Percentiles rank a stretch among this genome's conserved stretches.
Conservation (phyloP, 1,139 yeast genomes). For the Zygosaccharomyces sapae region DNA sequence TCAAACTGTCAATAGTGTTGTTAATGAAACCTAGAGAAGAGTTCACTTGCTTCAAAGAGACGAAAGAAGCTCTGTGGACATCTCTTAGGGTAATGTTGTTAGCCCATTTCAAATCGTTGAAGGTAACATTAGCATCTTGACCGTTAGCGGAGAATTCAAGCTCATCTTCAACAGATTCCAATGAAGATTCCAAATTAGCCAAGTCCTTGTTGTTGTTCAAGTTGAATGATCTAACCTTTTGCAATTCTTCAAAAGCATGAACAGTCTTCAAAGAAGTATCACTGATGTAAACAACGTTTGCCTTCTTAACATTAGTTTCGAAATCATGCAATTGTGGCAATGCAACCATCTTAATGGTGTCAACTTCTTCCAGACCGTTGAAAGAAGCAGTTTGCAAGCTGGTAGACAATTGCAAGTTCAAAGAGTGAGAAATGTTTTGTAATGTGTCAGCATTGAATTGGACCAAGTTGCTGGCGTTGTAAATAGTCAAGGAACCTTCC, state of each 20-base stretch:
- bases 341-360: slow-evolving; percentile 71
- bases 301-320: slow-evolving; percentile 72
- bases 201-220: slow-evolving; percentile 84
- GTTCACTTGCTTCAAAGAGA: slow-evolving; percentile 65
- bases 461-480: slow-evolving; percentile 59
- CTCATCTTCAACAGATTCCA: slow-evolving; percentile 67
- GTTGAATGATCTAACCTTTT: slow-evolving; percentile 67
- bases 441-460: slow-evolving; percentile 74
- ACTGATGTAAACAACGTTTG: slow-evolving; percentile 68
- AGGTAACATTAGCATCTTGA: slow-evolving; percentile 60
- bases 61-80: slow-evolving; percentile 66
- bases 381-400: slow-evolving; percentile 63
- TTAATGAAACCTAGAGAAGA: slow-evolving; percentile 75
- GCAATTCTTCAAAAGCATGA: slow-evolving; percentile 70
- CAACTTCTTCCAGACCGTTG: slow-evolving; percentile 78
- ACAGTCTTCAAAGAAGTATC: slow-evolving; percentile 81
- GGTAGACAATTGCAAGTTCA: slow-evolving; percentile 62
- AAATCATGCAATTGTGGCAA: slow-evolving; percentile 73
- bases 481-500: slow-evolving; percentile 67
- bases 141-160: slow-evolving; percentile 84
- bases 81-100: slow-evolving; percentile 81
- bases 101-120: slow-evolving; percentile 73
- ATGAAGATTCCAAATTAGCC: slow-evolving; percentile 63
- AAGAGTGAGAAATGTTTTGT: slow-evolving; percentile 66
- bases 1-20: slow-evolving; percentile 55